Conservation (phyloP, 2,329 filamentous ascomycete genomes). For the Fusarium odoratissimum region DNA sequence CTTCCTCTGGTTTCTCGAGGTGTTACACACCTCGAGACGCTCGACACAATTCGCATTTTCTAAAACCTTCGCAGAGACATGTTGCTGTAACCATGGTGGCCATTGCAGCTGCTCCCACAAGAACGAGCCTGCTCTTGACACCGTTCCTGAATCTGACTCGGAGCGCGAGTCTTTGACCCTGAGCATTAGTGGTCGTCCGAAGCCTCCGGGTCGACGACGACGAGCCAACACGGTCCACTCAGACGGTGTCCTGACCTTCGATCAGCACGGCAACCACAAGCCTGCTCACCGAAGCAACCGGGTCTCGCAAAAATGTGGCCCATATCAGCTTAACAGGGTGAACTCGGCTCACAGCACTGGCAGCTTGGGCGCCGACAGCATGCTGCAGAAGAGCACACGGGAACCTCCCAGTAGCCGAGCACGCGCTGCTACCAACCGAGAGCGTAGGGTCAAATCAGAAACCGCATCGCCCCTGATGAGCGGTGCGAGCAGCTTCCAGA, state of each 20-base stretch:
- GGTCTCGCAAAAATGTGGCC: slow-evolving; percentile 70
- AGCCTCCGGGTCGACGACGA: slow-evolving; percentile 60
- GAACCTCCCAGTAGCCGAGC: slow-evolving; percentile 52
- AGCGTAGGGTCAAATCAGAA: slow-evolving; percentile 70
- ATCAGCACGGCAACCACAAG: slow-evolving; percentile 74
- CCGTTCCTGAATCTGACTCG: slow-evolving; percentile 73
- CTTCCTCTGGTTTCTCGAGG: slow-evolving; percentile 26
- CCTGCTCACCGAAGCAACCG: slow-evolving; percentile 70
- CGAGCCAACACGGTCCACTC: slow-evolving; percentile 72
- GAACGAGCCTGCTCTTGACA: slow-evolving; percentile 69
- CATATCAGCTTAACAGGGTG: slow-evolving; percentile 69
- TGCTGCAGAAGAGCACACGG: slow-evolving; percentile 54
- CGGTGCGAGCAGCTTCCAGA: slow-evolving; percentile 61
- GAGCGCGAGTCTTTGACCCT: slow-evolving; percentile 57
- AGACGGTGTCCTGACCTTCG: slow-evolving; percentile 68
- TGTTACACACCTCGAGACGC: slow-evolving; percentile 5
- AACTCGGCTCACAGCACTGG: slow-evolving; percentile 67
- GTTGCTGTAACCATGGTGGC: slow-evolving; percentile 76
- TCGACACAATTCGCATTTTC: slow-evolving; percentile 25
- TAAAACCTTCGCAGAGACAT: slow-evolving; percentile 63
- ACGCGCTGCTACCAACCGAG: slow-evolving; percentile 54
- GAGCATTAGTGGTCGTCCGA: slow-evolving; percentile 51
- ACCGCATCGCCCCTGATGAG: slow-evolving; percentile 69
- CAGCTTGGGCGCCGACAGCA: slow-evolving; percentile 58
- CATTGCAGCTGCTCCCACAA: slow-evolving; percentile 74